These are phyloP conservation scores for Geotrichum bryndzae DNA, from an alignment of 1,139 yeast genomes.

Conservation along the genomic window DNA sequence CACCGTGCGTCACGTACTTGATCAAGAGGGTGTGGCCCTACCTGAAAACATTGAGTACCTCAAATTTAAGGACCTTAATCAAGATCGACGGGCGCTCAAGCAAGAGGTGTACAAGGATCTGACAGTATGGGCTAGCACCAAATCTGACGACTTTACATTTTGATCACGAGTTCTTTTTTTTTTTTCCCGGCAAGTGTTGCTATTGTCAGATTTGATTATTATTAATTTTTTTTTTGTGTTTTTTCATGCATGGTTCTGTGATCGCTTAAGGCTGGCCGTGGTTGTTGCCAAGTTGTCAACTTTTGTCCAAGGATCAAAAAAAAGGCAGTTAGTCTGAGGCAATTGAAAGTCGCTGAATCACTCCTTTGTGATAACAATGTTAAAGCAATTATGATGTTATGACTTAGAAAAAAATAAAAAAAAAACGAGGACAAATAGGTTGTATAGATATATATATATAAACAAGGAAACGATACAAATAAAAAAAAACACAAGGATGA, in stretches of 20 bases:
- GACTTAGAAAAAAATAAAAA: neutral
- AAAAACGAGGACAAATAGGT: neutral
- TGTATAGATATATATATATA: neutral
- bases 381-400: slow-evolving; percentile 5
- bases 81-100: slow-evolving; percentile 23
- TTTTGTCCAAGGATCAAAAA: too few species aligned
- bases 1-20: slow-evolving; percentile 8
- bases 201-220: too few species aligned
- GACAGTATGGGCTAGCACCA: slow-evolving; percentile 30
- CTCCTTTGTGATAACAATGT: neutral
- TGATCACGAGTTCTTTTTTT: neutral
- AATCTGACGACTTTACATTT: slow-evolving; percentile 28
- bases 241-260: neutral
- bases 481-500: neutral
- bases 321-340: neutral
- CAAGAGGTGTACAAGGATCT: slow-evolving; percentile 22
- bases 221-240: neutral
- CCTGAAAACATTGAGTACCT: neutral
- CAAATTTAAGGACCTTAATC: slow-evolving; percentile 15
- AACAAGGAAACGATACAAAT: neutral
- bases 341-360: neutral
- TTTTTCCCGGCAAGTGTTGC: too few species aligned
- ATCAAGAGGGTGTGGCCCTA: neutral
- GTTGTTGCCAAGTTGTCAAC: neutral
- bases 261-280: neutral